Evolutionary conservation across 2,329 filamentous ascomycete species (phyloP), one percentile per base, ranked within the genome.

Genomic region (Ceratocystis colombiana): DNA sequence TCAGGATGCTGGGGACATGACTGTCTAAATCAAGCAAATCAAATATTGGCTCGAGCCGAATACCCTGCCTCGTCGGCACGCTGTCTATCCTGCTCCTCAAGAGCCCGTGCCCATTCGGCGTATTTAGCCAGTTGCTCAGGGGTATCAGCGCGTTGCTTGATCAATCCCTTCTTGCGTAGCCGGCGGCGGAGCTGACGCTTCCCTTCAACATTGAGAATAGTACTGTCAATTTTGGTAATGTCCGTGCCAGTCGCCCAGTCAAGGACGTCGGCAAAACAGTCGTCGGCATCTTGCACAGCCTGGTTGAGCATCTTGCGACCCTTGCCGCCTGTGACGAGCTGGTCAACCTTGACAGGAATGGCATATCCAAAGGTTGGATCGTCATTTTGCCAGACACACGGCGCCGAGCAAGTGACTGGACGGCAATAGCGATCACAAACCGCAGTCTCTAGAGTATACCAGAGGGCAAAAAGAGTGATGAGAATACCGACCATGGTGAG

Each of bases 341-440:
- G 79, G 71, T 87, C 84, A 12, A 86, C 71, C 74, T 86, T 86
- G 66, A 84, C 79, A 2, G 84, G 84, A 59, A 86, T 76, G 1
- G 83, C 81, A 48, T 76, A 77, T n/a, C 83, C 84, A 73, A 84
- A 86, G 30, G 79, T 79, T 0, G 84, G 84, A 71, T 86, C 84
- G 59, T 82, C 77, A 10, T 78, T 77, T 33, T 79, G 80, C 82
- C 82, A 86, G 45, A 79, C 76, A 71, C 83, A 85, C 1, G 78
- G 77, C 61, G 67, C 72, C 12, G 77, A 77, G 69, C 83, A 85
- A 41, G 76, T 76, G n/a, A 74, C 71, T 1, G 82, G 81, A 17
- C 79, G 79, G 71, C 82, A 85, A 73, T 80, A 86, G 5, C 74
- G 69, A 48, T 72, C 75, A 72, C 82, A 86, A 75, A 82, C 81